phyloP scores from a whole-genome alignment of 306 rosid genomes.

The Dalbergia oliveri region DNA sequence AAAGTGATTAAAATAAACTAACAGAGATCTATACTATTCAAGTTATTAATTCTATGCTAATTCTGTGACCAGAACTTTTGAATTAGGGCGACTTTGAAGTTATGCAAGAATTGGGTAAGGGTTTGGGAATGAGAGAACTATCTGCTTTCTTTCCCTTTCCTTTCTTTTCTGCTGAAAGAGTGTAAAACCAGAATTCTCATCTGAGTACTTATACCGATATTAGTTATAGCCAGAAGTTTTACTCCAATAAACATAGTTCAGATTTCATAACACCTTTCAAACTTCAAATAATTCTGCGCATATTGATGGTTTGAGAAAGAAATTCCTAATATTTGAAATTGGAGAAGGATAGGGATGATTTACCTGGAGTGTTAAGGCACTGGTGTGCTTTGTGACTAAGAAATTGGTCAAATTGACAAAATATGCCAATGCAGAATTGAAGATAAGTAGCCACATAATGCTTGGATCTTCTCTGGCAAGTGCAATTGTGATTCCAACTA shows the following conservation, averaged over 20 bases:
- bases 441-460: slow-evolving; percentile 53
- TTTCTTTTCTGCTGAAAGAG: neutral
- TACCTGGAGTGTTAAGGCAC: slow-evolving; percentile 64
- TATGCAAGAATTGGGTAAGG: neutral
- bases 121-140: neutral
- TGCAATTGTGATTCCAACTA: slow-evolving; percentile 51
- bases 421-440: slow-evolving; percentile 60
- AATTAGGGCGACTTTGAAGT: no score
- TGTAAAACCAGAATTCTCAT: neutral
- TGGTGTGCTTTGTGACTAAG: slow-evolving; percentile 69
- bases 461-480: slow-evolving; percentile 56
- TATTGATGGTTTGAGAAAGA: neutral
- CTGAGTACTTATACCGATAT: neutral
- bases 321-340: neutral
- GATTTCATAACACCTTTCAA: neutral
- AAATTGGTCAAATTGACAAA: slow-evolving; percentile 67
- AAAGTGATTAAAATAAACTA: neutral
- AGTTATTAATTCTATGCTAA: neutral
- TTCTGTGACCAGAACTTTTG: neutral
- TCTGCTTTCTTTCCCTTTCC: neutral
- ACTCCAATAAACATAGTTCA: neutral
- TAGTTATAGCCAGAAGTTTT: neutral
- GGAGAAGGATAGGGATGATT: slow-evolving; percentile 14
- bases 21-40: neutral
- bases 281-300: neutral